phyloP scores from a whole-genome alignment of 345 rosid species.

The Schrenkiella parvula region DNA sequence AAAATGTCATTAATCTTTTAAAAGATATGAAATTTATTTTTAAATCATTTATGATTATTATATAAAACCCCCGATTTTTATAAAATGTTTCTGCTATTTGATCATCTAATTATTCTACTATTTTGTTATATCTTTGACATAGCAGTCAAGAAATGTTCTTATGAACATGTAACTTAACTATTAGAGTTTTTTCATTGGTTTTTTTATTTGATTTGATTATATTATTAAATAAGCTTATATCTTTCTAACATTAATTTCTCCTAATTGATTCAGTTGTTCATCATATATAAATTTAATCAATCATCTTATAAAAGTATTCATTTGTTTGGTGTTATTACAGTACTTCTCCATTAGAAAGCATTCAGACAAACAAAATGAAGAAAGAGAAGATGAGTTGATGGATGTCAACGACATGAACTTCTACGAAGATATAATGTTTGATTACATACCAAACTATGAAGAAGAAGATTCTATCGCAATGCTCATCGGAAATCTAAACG shows the following conservation, averaged over 20 bases:
- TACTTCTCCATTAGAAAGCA: conserved; percentile 49
- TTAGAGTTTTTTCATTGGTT: not conserved
- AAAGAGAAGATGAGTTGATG: not conserved
- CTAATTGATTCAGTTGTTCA: not conserved
- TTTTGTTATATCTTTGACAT: not conserved
- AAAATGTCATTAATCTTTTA: not conserved
- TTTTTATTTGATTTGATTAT: not conserved
- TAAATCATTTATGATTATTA: not conserved
- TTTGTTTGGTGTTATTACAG: conserved; percentile 30
- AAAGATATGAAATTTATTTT: not conserved
- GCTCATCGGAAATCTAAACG: conserved; percentile 48
- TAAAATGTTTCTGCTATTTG: not conserved
- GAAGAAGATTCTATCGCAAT: conserved; percentile 50
- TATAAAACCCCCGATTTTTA: not conserved
- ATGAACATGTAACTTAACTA: not conserved
- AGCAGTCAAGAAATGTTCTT: not conserved
- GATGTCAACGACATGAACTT: not conserved
- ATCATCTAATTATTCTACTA: not conserved
- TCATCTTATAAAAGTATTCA: not conserved
- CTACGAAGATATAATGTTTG: not conserved
- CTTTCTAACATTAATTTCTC: not conserved
- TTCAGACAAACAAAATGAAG: conserved; percentile 3
- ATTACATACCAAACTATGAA: conserved; percentile 39
- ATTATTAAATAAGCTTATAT: not conserved
- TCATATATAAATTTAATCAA: not conserved